phyloP scores from a whole-genome alignment of 2,329 filamentous ascomycete genomes.

The Mollisiaceae sp. region DNA sequence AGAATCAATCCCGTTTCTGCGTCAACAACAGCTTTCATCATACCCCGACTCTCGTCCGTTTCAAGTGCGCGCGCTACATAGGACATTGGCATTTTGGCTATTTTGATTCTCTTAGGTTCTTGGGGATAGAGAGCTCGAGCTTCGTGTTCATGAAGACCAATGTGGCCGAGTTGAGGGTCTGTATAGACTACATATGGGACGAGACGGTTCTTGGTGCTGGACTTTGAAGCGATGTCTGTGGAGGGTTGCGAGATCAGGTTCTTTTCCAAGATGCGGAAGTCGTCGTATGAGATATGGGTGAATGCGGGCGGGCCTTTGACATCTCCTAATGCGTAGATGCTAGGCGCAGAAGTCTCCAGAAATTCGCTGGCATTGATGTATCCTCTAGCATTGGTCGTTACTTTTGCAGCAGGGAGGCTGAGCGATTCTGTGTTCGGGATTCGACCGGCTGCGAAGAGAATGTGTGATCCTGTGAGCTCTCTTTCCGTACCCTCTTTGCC shows the following conservation, averaged over 20 bases:
- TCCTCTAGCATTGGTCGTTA: conserved; percentile 47
- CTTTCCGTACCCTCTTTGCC: conserved; percentile 26
- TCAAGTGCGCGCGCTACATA: conserved; percentile 57
- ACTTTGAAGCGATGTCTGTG: conserved; percentile 33
- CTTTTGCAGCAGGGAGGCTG: conserved; percentile 42
- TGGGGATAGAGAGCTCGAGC: conserved; percentile 32
- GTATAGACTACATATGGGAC: conserved; percentile 58
- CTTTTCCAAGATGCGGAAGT: conserved; percentile 56
- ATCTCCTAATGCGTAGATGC: conserved; percentile 57
- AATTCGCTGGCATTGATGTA: conserved; percentile 51
- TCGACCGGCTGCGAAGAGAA: conserved; percentile 56
- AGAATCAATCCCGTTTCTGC: conserved; percentile 54
- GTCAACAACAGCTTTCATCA: conserved; percentile 59
- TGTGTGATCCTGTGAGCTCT: conserved; percentile 49
- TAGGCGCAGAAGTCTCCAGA: conserved; percentile 50
- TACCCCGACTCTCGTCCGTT: conserved; percentile 55
- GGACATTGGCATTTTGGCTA: conserved; percentile 56
- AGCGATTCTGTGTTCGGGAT: conserved; percentile 52
- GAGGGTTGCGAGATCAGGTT: conserved; percentile 47
- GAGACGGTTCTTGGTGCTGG: conserved; percentile 43
- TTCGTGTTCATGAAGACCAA: conserved; percentile 53
- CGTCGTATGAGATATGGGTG: conserved; percentile 62
- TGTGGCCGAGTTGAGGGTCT: conserved; percentile 58
- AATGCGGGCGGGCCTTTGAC: conserved; percentile 58
- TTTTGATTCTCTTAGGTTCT: conserved; percentile 45